phyloP scores from a whole-genome alignment of 306 rosid species.

The Ochetophila trinervis region DNA sequence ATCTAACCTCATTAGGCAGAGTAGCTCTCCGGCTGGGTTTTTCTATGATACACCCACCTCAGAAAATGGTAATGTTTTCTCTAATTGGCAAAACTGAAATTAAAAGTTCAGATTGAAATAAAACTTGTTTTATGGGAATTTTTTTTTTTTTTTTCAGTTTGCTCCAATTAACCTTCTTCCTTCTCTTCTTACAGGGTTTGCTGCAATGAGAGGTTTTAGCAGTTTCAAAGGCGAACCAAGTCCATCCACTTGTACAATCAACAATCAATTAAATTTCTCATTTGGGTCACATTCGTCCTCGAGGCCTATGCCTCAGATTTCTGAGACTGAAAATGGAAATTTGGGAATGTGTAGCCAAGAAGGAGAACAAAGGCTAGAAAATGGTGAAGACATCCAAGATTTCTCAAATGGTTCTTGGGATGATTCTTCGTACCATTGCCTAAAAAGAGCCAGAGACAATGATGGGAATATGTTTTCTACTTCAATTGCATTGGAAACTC shows the following conservation, averaged over 20 bases:
- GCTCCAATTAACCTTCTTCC: not conserved
- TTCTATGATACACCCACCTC: conserved; percentile 37
- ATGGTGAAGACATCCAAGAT: conserved; percentile 34
- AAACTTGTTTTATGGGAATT: not conserved
- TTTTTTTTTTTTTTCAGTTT: not conserved
- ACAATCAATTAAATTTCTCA: conserved; percentile 40
- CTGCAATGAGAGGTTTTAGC: conserved; percentile 41
- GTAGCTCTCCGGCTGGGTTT: conserved; percentile 67
- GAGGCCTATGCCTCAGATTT: conserved; percentile 48
- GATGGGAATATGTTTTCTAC: conserved; percentile 52
- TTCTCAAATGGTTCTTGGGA: conserved; percentile 59
- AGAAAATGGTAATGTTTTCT: conserved; percentile 49
- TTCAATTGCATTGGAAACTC: conserved; percentile 49
- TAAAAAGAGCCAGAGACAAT: conserved; percentile 47
- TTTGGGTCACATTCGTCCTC: conserved; percentile 41
- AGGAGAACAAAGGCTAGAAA: conserved; percentile 28
- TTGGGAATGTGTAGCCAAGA: conserved; percentile 26
- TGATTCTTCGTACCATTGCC: conserved; percentile 35
- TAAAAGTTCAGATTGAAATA: not conserved
- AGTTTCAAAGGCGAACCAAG: conserved; percentile 44
- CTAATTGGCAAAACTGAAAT: not conserved
- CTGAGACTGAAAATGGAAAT: conserved; percentile 48
- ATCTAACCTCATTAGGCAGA: conserved; percentile 54
- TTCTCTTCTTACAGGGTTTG: conserved; percentile 35
- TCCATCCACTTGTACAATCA: conserved; percentile 30